Evolutionary conservation across 768 basidiomycete species (phyloP).

Genomic region (Pholiota conissans): DNA sequence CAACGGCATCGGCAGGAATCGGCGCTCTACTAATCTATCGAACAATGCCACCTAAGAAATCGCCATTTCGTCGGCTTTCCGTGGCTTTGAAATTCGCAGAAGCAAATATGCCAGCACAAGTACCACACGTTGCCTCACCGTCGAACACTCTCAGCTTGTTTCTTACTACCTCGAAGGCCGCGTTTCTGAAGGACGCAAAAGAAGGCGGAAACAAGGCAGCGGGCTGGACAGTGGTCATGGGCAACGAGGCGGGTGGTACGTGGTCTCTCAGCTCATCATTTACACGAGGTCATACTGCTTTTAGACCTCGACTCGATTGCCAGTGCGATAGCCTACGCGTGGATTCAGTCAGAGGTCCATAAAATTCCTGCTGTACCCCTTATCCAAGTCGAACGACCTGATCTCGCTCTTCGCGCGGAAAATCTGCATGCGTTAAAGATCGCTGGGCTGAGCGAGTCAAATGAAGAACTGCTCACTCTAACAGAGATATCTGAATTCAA

Average conservation of each 20-base stretch:
- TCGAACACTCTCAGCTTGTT: constrained; percentile 28
- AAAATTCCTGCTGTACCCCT: constrained; percentile 68
- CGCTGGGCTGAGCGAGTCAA: constrained; percentile 51
- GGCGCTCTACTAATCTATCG: neutral
- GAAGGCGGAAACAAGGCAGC: constrained; percentile 39
- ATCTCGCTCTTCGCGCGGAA: constrained; percentile 82
- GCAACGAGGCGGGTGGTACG: constrained; percentile 95
- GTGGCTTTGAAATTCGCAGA: constrained; percentile 32
- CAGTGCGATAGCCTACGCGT: constrained; percentile 82
- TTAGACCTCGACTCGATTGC: constrained; percentile 90
- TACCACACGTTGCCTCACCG: constrained; percentile 15
- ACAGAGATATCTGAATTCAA: constrained; percentile 58
- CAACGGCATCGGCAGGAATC: constrained; percentile 9
- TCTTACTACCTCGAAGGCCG: constrained; percentile 45
- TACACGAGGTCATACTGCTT: constrained; percentile 1
- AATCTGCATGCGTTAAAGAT: constrained; percentile 76
- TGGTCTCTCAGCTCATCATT: constrained; percentile 2
- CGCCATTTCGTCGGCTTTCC: constrained; percentile 36
- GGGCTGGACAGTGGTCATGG: constrained; percentile 88
- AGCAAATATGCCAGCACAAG: constrained; percentile 22
- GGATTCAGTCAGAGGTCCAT: constrained; percentile 60
- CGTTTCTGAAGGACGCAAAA: constrained; percentile 59
- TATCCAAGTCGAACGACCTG: constrained; percentile 62
- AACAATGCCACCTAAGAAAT: constrained; percentile 24
- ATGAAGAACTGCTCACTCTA: constrained; percentile 61